Percentiles rank a stretch among this genome's conserved stretches.
Conservation (phyloP, 2,329 filamentous ascomycete genomes). For the Diaporthe citrichinensis region DNA sequence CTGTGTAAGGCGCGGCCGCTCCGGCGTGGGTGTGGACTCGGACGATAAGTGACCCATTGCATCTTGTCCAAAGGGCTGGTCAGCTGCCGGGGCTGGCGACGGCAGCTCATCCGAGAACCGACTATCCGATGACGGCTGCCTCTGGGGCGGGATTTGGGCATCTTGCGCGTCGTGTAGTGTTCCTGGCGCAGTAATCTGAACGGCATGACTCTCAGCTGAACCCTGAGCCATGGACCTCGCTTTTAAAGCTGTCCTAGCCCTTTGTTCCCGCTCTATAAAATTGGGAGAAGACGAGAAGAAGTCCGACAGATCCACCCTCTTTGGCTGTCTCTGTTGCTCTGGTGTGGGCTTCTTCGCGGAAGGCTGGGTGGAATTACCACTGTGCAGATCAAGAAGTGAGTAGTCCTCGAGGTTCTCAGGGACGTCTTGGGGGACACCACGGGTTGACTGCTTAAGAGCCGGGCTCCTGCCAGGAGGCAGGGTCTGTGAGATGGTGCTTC, state of each 20-base stretch:
- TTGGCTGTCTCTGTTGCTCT: slow-evolving; percentile 49
- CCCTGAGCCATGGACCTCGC: slow-evolving; percentile 14
- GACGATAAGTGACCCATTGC: slow-evolving; percentile 3
- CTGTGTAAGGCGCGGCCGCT: slow-evolving; percentile 24
- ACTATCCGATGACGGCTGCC: neutral
- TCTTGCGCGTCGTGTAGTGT: neutral
- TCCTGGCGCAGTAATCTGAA: slow-evolving; percentile 8
- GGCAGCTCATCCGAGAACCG: slow-evolving; percentile 17
- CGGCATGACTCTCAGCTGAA: neutral
- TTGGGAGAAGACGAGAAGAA: slow-evolving; percentile 71
- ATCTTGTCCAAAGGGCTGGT: slow-evolving; percentile 10
- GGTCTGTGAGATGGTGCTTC: slow-evolving; percentile 36
- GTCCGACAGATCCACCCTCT: slow-evolving; percentile 62
- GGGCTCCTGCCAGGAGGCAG: slow-evolving; percentile 26
- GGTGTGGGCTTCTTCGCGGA: slow-evolving; percentile 48
- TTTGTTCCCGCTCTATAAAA: slow-evolving; percentile 38
- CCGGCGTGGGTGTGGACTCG: slow-evolving; percentile 31
- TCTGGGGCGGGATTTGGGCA: neutral
- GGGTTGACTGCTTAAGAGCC: slow-evolving; percentile 16
- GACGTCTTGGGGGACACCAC: slow-evolving; percentile 14
- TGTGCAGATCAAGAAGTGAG: slow-evolving; percentile 39
- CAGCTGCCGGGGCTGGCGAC: slow-evolving; percentile 7
- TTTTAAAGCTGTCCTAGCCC: slow-evolving; percentile 33
- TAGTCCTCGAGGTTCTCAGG: slow-evolving; percentile 39
- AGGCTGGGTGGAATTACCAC: slow-evolving; percentile 46